A percentile compares a stretch with the other conserved stretches of the same genome.
Evolutionary conservation across 805 yeast genomes (phyloP).

Genomic region (Suhomyces emberorum): DNA sequence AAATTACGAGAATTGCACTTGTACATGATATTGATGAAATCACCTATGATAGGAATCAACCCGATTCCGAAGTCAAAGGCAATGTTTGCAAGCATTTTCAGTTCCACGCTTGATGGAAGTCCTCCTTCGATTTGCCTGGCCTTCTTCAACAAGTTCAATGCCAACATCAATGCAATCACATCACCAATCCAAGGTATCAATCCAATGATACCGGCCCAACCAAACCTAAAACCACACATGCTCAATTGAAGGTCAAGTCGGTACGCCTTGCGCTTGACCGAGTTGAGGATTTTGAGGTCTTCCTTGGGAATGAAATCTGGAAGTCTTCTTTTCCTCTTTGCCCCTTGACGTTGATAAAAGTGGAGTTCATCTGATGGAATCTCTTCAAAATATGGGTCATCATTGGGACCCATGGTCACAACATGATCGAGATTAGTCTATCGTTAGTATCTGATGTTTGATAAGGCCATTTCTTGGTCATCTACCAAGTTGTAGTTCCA

Average conservation of each 20-base stretch:
- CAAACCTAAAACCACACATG: constrained; percentile 37
- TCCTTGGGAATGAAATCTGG: constrained; percentile 33
- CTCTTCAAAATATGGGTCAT: constrained; percentile 41
- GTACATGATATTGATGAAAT: constrained; percentile 19
- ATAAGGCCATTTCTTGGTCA: too few species aligned
- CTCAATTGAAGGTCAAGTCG: constrained; percentile 38
- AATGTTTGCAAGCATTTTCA: constrained; percentile 38
- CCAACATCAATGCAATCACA: constrained; percentile 26
- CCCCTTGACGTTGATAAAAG: constrained; percentile 40
- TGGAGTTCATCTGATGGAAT: constrained; percentile 40
- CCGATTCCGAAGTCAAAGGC: constrained; percentile 40
- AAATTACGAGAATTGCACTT: constrained; percentile 26
- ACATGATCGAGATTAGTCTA: constrained; percentile 28
- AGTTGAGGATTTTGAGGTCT: constrained; percentile 32
- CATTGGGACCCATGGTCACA: constrained; percentile 25
- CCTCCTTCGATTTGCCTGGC: constrained; percentile 39
- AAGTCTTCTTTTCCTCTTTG: constrained; percentile 33
- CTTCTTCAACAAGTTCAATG: constrained; percentile 27
- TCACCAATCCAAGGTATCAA: constrained; percentile 43
- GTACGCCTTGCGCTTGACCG: constrained; percentile 37
- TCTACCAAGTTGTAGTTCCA: too few species aligned
- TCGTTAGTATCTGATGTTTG: constrained; percentile 11
- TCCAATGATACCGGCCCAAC: constrained; percentile 44
- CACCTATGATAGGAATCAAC: constrained; percentile 26
- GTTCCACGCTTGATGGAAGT: constrained; percentile 27